Evolutionary conservation across 805 yeast species (phyloP).

Genomic region (Saccharomycopsis sp.): DNA sequence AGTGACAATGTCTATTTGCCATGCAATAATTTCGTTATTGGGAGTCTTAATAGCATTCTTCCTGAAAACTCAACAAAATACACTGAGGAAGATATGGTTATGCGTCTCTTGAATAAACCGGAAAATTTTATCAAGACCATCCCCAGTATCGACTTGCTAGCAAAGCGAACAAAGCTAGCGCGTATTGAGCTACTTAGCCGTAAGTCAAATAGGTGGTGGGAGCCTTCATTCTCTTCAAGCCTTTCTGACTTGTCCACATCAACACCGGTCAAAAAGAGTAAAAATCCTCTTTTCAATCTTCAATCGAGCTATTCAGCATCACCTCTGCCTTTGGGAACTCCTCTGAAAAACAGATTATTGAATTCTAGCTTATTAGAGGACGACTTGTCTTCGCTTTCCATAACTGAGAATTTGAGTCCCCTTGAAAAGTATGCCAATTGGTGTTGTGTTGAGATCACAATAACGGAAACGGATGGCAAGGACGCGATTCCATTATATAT

Average conservation of each 20-base stretch:
- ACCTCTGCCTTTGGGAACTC: background rate
- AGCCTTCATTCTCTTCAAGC: background rate
- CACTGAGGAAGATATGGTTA: background rate
- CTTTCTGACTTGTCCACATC: background rate
- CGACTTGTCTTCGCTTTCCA: background rate
- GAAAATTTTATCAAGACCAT: constrained; percentile 1
- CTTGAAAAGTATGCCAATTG: background rate
- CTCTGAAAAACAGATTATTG: background rate
- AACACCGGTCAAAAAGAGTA: background rate
- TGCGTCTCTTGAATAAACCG: background rate
- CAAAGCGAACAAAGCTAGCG: background rate
- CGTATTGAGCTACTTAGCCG: background rate
- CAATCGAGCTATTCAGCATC: background rate
- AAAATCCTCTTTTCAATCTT: background rate
- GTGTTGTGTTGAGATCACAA: background rate
- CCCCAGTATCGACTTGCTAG: background rate
- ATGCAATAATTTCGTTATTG: background rate
- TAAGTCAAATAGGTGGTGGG: background rate
- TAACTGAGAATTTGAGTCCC: background rate
- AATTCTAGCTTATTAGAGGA: background rate
- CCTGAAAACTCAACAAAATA: background rate
- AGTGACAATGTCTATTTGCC: background rate
- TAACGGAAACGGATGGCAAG: background rate
- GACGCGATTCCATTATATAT: background rate
- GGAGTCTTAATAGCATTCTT: background rate